Evolutionary conservation across 331 rosid species (phyloP), one percentile per base, ranked within the genome.

Genomic region (Prunus yedoensis): DNA sequence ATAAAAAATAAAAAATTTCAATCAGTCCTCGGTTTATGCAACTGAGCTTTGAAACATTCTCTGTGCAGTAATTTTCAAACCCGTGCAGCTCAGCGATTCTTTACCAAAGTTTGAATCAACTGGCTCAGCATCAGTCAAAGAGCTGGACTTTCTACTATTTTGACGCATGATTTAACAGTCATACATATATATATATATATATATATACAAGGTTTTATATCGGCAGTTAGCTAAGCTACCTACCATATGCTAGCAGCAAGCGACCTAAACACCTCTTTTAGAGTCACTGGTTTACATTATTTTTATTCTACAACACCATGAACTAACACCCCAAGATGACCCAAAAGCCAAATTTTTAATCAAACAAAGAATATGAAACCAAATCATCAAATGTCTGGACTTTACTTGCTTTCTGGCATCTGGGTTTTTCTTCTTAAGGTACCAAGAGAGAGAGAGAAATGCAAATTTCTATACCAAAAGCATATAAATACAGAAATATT

Each of bases 21-120:
- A 1, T 35, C 41, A 35, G 41, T 35, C 41, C 41, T 35, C 41
- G 1, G 41, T 35, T 35, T 35, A 35, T 35, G 41, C 41, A 5
- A 35, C 41, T 35, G 8, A 35, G 8, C 41, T 35, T 35, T 35
- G 41, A 35, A 35, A 35, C 41, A 35, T 35, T 35, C 41, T 35
- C 41, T 35, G 41, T 35, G 41, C 41, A 0, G 41, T 21, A 10
- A 4, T 10, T 25, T 73, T 45, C 46, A 25, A 62, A 43, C 10
- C 10, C 66, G 76, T 9, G 53, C 68, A 58, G 77, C 27, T 72
- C 27, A 73, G 17, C 68, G 47, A 57, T 58, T 43, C 45, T 73
- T 10, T 43, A 73, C 68, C 68, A 58, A 73, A 58, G 43, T 2
- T 35, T 71, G 18, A 56, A n/a, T 21, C 6, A 41, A 56, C 66